A percentile compares a stretch with the other conserved stretches of the same genome.
Conservation (phyloP, 257 asterid genomes). For the Ehretia macrophylla region DNA sequence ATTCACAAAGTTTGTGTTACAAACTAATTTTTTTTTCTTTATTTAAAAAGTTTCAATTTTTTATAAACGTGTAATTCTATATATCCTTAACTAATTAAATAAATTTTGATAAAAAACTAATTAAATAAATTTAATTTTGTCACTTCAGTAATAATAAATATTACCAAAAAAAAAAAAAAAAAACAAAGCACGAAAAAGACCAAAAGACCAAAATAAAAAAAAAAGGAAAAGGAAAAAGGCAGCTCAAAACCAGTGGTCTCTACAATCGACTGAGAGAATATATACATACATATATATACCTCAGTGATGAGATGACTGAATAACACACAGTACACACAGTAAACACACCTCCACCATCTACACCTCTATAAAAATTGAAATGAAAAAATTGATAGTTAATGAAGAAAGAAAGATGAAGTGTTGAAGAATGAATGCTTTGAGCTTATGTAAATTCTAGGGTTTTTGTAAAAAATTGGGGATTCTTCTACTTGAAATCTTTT, state of each 20-base stretch:
- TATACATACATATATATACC: too few species aligned
- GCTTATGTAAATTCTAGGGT: neutral
- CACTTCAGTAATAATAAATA: too few species aligned
- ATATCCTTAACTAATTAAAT: too few species aligned
- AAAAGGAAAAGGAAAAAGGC: neutral
- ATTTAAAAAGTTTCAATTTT: too few species aligned
- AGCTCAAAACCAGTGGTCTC: conserved; percentile 33
- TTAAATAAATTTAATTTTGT: too few species aligned
- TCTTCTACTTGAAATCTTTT: neutral
- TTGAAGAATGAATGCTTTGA: conserved; percentile 15
- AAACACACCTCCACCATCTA: neutral
- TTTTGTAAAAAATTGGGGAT: conserved; percentile 32
- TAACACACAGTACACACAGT: neutral
- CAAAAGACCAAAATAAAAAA: too few species aligned
- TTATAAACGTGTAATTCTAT: too few species aligned
- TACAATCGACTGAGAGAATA: neutral
- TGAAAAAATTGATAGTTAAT: neutral
- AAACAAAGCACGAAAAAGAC: neutral
- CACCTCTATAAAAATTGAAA: too few species aligned
- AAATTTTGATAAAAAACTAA: too few species aligned
- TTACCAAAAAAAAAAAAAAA: neutral
- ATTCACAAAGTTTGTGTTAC: too few species aligned
- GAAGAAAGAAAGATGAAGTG: neutral
- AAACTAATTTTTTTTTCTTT: too few species aligned
- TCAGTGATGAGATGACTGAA: too few species aligned